Evolutionary conservation across 345 rosid species (phyloP).

Genomic region (Citrus australasica): DNA sequence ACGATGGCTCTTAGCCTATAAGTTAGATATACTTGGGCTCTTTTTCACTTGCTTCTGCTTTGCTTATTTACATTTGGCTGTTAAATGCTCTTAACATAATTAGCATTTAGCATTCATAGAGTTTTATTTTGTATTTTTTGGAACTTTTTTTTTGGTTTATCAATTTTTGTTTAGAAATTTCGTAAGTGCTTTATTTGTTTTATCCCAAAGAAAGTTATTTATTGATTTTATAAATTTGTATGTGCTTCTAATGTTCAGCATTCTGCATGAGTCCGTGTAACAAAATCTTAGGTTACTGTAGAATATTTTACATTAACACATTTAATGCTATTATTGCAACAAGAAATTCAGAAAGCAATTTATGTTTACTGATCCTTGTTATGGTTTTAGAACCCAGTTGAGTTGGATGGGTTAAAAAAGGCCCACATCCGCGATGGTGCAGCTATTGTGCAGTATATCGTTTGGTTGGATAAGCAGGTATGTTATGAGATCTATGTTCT

Average conservation of each 20-base stretch:
- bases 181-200: not conserved
- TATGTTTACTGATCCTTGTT: conserved; percentile 3
- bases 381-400: conserved; percentile 67
- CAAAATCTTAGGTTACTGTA: not conserved
- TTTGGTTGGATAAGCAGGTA: conserved; percentile 91
- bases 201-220: not conserved
- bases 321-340: not conserved
- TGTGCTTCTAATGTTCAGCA: not conserved
- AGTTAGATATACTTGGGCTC: not conserved
- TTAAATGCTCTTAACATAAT: not conserved
- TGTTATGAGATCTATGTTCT: not conserved
- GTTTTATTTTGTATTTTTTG: not conserved
- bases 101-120: not conserved
- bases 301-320: not conserved
- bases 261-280: not conserved
- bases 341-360: not conserved
- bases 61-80: not conserved
- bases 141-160: not conserved
- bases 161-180: not conserved
- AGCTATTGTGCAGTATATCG: conserved; percentile 93
- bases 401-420: conserved; percentile 79
- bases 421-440: conserved; percentile 98
- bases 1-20: not conserved
- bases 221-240: not conserved
- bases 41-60: not conserved